A percentile compares a stretch with the other conserved stretches of the same genome.
Conservation (phyloP, 192 early-diverging fungal genomes). For the Backusella mclennaniae region DNA sequence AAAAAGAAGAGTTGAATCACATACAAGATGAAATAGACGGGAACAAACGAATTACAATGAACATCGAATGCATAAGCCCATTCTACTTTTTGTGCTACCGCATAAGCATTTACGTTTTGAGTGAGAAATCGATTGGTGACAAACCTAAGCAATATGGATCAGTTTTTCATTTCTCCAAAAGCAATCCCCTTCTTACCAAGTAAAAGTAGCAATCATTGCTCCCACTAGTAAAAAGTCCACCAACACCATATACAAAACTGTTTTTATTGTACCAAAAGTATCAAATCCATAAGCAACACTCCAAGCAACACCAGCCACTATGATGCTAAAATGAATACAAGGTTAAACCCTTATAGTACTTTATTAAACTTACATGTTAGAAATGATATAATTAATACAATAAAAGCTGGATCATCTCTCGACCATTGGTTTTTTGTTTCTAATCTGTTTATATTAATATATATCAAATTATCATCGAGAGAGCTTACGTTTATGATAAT, state of each 20-base stretch:
- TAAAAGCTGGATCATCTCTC: slow-evolving; percentile 95
- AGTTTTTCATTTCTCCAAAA: too few species aligned
- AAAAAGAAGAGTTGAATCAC: slow-evolving; percentile 94
- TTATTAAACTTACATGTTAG: slow-evolving; percentile 39
- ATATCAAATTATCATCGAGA: neutral
- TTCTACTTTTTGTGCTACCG: slow-evolving; percentile 86
- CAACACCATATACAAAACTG: slow-evolving; percentile 80
- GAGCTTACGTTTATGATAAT: slow-evolving; percentile 89
- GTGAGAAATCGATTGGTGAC: slow-evolving; percentile 81
- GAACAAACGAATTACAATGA: slow-evolving; percentile 95
- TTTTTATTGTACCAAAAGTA: slow-evolving; percentile 61
- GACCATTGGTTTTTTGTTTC: slow-evolving; percentile 99
- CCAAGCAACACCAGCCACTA: slow-evolving; percentile 81
- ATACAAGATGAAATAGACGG: slow-evolving; percentile 84
- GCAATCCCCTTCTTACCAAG: slow-evolving; percentile 54
- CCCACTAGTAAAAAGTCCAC: slow-evolving; percentile 81
- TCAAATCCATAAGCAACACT: slow-evolving; percentile 71
- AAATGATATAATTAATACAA: slow-evolving; percentile 70
- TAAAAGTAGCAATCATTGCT: slow-evolving; percentile 60
- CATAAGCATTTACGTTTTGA: slow-evolving; percentile 68
- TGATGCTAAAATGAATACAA: neutral
- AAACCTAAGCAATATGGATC: slow-evolving; percentile 41
- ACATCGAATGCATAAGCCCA: slow-evolving; percentile 98
- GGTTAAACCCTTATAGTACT: neutral
- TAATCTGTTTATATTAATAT: slow-evolving; percentile 25